Evolutionary conservation across 2,329 filamentous ascomycete genomes (phyloP).

Genomic region (Beauveria asiatica): DNA sequence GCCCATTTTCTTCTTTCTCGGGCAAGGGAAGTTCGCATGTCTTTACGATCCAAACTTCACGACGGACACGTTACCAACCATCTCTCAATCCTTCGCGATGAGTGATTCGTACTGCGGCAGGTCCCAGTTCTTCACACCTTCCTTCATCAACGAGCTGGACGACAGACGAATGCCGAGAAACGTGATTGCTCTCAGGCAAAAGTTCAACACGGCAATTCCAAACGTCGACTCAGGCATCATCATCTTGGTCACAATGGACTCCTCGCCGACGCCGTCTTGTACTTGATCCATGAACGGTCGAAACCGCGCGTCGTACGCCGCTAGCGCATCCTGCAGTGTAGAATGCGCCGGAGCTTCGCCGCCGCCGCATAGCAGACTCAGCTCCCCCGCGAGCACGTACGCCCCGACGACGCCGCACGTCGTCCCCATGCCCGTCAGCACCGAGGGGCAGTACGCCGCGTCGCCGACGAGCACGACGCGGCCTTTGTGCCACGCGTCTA

Average conservation of each 20-base stretch:
- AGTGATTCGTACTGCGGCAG: conserved; percentile 8
- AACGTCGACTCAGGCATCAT: conserved; percentile 8
- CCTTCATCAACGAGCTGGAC: conserved; percentile 8
- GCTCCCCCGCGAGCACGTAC: conserved; percentile 49
- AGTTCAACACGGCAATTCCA: background rate
- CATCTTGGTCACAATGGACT: background rate
- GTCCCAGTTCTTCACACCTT: conserved; percentile 8
- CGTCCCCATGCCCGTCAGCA: conserved; percentile 44
- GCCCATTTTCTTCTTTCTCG: no score
- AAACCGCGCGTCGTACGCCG: conserved; percentile 35
- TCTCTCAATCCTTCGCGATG: background rate
- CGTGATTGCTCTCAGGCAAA: background rate
- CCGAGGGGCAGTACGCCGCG: conserved; percentile 41
- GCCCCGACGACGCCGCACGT: conserved; percentile 39
- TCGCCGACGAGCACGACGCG: conserved; percentile 46
- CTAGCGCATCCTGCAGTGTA: conserved; percentile 25
- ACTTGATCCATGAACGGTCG: conserved; percentile 34
- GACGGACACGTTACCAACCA: no score
- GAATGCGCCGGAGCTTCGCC: background rate
- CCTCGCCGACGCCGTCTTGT: conserved; percentile 16
- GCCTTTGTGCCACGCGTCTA: conserved; percentile 34
- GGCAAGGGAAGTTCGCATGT: no score
- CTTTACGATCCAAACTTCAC: no score
- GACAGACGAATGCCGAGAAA: conserved; percentile 9
- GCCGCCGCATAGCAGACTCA: conserved; percentile 23